These are phyloP conservation scores for Phoma sp. DNA, from an alignment of 2,329 filamentous ascomycete species.

Conservation along the genomic window DNA sequence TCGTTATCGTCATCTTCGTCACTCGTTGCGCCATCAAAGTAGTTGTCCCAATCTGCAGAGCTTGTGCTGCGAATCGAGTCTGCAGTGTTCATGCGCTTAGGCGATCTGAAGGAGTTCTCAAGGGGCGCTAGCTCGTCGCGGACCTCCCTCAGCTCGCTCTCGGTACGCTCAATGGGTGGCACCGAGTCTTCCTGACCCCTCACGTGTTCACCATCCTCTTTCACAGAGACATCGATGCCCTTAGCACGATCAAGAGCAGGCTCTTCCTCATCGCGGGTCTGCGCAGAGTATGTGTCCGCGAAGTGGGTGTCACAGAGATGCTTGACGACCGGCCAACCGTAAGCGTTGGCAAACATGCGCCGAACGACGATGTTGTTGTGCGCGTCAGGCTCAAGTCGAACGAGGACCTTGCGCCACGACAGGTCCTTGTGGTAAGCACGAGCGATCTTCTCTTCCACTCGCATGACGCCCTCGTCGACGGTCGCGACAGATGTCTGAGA, in stretches of 20 bases:
- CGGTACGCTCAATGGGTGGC: slow-evolving; percentile 50
- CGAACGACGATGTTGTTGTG: slow-evolving; percentile 99
- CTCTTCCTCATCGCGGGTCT: slow-evolving; percentile 71
- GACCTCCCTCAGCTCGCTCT: slow-evolving; percentile 58
- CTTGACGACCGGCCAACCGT: slow-evolving; percentile 96
- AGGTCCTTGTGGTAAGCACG: slow-evolving; percentile 90
- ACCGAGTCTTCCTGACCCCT: slow-evolving; percentile 52
- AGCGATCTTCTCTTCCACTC: slow-evolving; percentile 97
- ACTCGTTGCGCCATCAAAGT: slow-evolving; percentile 56
- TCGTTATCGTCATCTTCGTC: slow-evolving; percentile 55
- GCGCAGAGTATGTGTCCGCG: slow-evolving; percentile 72
- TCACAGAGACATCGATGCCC: slow-evolving; percentile 62
- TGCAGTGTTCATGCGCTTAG: slow-evolving; percentile 31
- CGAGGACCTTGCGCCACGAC: slow-evolving; percentile 95
- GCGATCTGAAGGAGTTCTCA: slow-evolving; percentile 30
- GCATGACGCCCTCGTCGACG: slow-evolving; percentile 69
- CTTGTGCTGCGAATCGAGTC: slow-evolving; percentile 45
- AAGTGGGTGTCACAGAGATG: slow-evolving; percentile 96
- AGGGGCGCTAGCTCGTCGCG: slow-evolving; percentile 49
- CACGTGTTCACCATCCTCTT: slow-evolving; percentile 70
- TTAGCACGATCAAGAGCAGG: slow-evolving; percentile 72
- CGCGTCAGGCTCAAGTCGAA: slow-evolving; percentile 92
- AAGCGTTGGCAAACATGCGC: slow-evolving; percentile 95
- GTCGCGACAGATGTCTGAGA: slow-evolving; percentile 35
- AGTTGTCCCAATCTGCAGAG: slow-evolving; percentile 57